Evolutionary conservation across 2,329 filamentous ascomycete genomes (phyloP).

Genomic region (Coniochaeta sp.): DNA sequence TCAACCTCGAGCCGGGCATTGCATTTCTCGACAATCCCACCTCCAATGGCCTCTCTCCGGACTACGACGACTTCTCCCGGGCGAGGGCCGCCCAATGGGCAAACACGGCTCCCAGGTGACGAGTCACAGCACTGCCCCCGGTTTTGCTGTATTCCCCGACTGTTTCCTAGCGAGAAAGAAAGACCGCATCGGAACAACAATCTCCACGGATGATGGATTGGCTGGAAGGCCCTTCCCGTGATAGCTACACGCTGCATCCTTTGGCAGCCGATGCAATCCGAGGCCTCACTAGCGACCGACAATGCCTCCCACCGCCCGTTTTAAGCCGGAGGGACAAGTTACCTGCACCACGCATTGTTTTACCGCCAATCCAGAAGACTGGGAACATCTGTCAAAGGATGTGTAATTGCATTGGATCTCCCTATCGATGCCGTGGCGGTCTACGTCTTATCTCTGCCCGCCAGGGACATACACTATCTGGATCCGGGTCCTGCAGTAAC

Average conservation of each 20-base stretch:
- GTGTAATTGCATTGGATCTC: background rate
- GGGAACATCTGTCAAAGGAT: too few species aligned
- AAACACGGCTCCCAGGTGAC: background rate
- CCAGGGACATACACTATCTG: background rate
- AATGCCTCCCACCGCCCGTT: background rate
- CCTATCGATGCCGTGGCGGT: background rate
- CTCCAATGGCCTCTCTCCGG: background rate
- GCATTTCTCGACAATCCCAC: background rate
- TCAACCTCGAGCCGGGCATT: background rate
- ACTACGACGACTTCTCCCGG: background rate
- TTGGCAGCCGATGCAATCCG: background rate
- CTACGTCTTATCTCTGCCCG: slow-evolving; percentile 1
- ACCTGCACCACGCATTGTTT: too few species aligned
- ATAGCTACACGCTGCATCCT: slow-evolving; percentile 7
- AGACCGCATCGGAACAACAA: too few species aligned
- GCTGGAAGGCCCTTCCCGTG: slow-evolving; percentile 7
- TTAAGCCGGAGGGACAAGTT: background rate
- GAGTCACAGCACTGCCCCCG: background rate
- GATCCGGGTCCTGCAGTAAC: background rate
- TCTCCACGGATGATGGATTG: too few species aligned
- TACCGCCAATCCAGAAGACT: too few species aligned
- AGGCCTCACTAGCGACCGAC: slow-evolving; percentile 4
- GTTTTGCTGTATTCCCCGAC: slow-evolving; percentile 8
- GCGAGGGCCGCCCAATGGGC: background rate
- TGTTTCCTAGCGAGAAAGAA: too few species aligned